Conservation (phyloP, 2,329 filamentous ascomycete species). For the Talaromyces piceae region DNA sequence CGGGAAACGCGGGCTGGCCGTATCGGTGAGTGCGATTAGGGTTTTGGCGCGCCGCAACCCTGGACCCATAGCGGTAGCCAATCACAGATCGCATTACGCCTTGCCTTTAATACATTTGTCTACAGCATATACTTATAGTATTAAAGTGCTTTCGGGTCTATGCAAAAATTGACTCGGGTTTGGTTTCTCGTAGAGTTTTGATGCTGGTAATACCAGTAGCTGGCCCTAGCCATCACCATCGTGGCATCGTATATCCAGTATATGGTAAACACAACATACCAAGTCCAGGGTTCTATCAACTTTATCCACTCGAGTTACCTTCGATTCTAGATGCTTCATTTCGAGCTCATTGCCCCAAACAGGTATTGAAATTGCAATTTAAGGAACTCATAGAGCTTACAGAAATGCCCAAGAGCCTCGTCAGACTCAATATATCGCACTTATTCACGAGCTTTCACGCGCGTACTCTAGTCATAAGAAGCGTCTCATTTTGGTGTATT, state of each 20-base stretch:
- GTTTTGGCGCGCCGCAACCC: background rate
- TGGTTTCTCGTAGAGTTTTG: too few relatives aligned
- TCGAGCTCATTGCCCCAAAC: background rate
- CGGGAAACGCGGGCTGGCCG: background rate
- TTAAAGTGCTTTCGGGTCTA: too few relatives aligned
- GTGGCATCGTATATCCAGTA: background rate
- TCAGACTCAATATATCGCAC: too few relatives aligned
- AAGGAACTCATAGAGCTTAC: too few relatives aligned
- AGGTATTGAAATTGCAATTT: background rate
- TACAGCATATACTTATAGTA: too few relatives aligned
- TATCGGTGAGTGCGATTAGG: slow-evolving; percentile 1
- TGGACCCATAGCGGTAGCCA: background rate
- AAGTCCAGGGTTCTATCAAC: background rate
- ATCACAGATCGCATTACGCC: background rate
- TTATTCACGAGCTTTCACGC: too few relatives aligned
- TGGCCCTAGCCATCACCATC: background rate
- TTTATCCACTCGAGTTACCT: background rate
- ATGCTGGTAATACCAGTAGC: background rate
- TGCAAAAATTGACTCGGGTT: too few relatives aligned
- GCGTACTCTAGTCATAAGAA: too few relatives aligned
- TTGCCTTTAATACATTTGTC: too few relatives aligned
- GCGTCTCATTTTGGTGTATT: too few relatives aligned
- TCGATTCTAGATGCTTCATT: background rate
- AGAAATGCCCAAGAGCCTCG: too few relatives aligned
- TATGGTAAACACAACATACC: background rate